Percentiles rank a stretch among this genome's conserved stretches.
phyloP scores from a whole-genome alignment of 1,284 basidiomycete species.

The Ustilago bromivora region DNA sequence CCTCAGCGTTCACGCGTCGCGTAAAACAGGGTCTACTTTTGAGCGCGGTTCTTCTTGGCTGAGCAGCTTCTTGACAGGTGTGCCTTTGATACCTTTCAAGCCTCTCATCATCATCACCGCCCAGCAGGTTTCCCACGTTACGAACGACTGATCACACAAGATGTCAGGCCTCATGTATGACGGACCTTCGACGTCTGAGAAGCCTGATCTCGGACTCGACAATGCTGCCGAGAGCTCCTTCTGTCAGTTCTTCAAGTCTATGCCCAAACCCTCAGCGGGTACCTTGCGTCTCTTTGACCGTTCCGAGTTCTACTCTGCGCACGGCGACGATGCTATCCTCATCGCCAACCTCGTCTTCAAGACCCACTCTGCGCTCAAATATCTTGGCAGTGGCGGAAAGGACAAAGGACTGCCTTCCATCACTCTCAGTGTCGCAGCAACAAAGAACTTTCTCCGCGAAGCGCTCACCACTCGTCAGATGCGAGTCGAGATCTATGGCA shows the following conservation, averaged over 20 bases:
- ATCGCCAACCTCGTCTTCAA: constrained; percentile 81
- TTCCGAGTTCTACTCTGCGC: constrained; percentile 86
- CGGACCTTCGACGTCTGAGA: constrained; percentile 49
- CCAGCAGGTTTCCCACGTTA: not conserved
- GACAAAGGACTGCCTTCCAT: constrained; percentile 72
- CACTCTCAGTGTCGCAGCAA: constrained; percentile 82
- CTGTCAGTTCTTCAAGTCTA: constrained; percentile 55
- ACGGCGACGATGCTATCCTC: constrained; percentile 88
- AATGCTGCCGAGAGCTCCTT: constrained; percentile 60
- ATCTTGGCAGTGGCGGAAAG: constrained; percentile 59
- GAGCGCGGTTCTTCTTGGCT: constrained; percentile 1
- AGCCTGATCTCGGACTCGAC: constrained; percentile 59
- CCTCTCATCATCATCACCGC: constrained; percentile 1
- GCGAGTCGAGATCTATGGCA: constrained; percentile 82
- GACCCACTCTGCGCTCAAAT: constrained; percentile 68
- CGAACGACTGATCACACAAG: constrained; percentile 14
- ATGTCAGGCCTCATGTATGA: constrained; percentile 69
- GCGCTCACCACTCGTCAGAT: constrained; percentile 90
- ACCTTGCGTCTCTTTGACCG: constrained; percentile 68
- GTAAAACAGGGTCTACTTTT: constrained; percentile 40
- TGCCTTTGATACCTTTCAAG: not conserved
- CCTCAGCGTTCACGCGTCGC: constrained; percentile 33
- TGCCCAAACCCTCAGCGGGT: constrained; percentile 48
- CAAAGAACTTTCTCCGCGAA: constrained; percentile 87
- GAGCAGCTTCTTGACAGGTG: constrained; percentile 1